Evolutionary conservation across 2,329 filamentous ascomycete genomes (phyloP), one percentile per base, ranked within the genome.

Genomic region (Calonectria pseudoturangicola): DNA sequence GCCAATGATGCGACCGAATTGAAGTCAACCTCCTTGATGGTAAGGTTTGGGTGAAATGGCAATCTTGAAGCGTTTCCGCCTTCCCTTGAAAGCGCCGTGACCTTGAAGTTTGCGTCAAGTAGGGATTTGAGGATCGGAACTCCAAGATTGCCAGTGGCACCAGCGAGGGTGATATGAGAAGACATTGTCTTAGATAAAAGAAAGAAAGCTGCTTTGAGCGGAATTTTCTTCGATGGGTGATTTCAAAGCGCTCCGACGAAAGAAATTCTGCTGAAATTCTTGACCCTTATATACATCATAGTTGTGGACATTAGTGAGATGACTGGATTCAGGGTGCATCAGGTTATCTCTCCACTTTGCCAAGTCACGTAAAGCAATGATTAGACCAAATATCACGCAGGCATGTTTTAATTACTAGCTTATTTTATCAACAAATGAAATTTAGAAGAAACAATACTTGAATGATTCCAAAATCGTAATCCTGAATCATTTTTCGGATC

Each of bases 71-170:
- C 48, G 13, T 33, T 54, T 7, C 48, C 27, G 5, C 27, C 8
- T 18, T 54, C 30, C 30, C 48, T 13, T 5, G 27, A 30, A 18
- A 54, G 48, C 27, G n/a, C 48, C 30, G 5, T 54, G 15, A 54
- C 48, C 2, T 8, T 54, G 10, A 54, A 54, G 13, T 33, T 15
- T 6, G 48, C 48, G 13, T 33, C 15, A 30, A 54, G 48, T 16
- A 54, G 27, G 2, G 48, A 54, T 54, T 54, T n/a, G 48, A 54
- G 48, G 27, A 54, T 54, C 8, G 15, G 27, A 18, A 27, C 16
- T 16, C 48, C 48, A 33, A 54, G 48, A 27, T 54, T 54, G 48
- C 48, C 48, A 1, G 27, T 54, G 48, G 48, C 48, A 33, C 48
- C 48, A 13, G 48, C 48, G 6, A 54, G 48, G 16, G 48, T 27